Percentiles rank a stretch among this genome's conserved stretches.
phyloP scores from a whole-genome alignment of 768 basidiomycete species.

The Austroboletus eburneus region DNA sequence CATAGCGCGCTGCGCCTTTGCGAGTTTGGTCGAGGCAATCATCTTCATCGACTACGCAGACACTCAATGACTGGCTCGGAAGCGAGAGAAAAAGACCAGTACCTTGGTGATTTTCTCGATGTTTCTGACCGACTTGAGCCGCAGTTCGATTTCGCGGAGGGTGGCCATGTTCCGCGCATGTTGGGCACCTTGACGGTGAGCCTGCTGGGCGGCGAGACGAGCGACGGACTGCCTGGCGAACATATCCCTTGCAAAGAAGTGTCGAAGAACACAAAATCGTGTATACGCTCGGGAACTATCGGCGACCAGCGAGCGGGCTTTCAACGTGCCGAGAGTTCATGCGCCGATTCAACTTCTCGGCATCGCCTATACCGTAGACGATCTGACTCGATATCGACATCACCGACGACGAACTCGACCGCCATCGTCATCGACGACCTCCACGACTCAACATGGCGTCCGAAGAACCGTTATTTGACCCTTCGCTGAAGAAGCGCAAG shows the following conservation, averaged over 20 bases:
- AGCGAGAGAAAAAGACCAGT: conserved; percentile 21
- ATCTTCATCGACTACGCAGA: conserved; percentile 99
- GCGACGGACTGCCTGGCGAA: conserved; percentile 47
- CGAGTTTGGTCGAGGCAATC: conserved; percentile 96
- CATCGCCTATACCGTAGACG: conserved; percentile 7
- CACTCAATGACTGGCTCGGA: not conserved
- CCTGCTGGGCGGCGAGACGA: conserved; percentile 39
- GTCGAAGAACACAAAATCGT: not conserved
- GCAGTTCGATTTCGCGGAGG: conserved; percentile 93
- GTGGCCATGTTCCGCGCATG: conserved; percentile 90
- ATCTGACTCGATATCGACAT: conserved; percentile 4
- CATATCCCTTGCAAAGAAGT: conserved; percentile 32
- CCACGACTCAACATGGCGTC: conserved; percentile 43
- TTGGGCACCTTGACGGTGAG: conserved; percentile 36
- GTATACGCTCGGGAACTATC: conserved; percentile 26
- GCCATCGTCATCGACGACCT: conserved; percentile 16
- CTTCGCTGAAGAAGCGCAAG: conserved; percentile 82
- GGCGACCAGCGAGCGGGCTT: conserved; percentile 37
- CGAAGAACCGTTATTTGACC: conserved; percentile 78
- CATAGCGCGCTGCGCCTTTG: conserved; percentile 95
- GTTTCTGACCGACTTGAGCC: conserved; percentile 94
- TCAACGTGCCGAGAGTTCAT: conserved; percentile 16
- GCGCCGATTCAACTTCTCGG: conserved; percentile 26
- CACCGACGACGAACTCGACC: not conserved
- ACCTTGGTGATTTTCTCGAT: conserved; percentile 99